Evolutionary conservation across 805 yeast species (phyloP), one percentile per base, ranked within the genome.

Genomic region (Candida ipomoeae): DNA sequence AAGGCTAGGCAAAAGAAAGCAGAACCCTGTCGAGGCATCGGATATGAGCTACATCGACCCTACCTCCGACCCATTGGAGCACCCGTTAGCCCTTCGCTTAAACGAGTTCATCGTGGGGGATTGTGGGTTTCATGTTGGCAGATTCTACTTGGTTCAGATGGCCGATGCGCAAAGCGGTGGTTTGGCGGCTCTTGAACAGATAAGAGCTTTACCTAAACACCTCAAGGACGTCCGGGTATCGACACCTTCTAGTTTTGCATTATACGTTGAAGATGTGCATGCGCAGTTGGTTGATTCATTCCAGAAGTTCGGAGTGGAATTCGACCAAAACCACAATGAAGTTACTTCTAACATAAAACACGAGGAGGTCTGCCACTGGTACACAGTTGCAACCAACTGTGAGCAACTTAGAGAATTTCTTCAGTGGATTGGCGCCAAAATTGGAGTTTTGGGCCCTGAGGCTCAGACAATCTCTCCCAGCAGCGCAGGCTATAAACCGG

Each of bases 261-360:
- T 74, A 31, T 74, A 71, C 50, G 77, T 74, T 14, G 72, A 73
- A 48, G 77, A 74, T 54, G 70, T 69, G 1, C 68, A 71, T 49
- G 50, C 58, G 23, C 59, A 69, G 63, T 58, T 74, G 42, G 50
- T 52, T 6, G 64, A 63, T 3, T 54, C 67, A 1, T 61, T 73
- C 11, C 50, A 53, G 2, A 53, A 40, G 5, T 65, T 64, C 35
- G 77, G 75, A 0, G 54, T 68, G 5, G 75, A 73, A 40, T 70
- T 71, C 46, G 68, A 66, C 53, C 58, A 51, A 3, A 51, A 57
- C 3, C 74, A 73, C 1, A 56, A 66, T 1, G 74, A 69, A 49
- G 57, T 68, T 1, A 51, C 46, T 6, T 33, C 34, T 4, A 48
- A 44, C 8, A 38, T 41, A 5, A 50, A 52, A 11, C 53, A 49